Percentiles rank a stretch among this genome's conserved stretches.
Evolutionary conservation across 2,329 filamentous ascomycete species (phyloP).

Genomic region (Cercospora brassicicola): DNA sequence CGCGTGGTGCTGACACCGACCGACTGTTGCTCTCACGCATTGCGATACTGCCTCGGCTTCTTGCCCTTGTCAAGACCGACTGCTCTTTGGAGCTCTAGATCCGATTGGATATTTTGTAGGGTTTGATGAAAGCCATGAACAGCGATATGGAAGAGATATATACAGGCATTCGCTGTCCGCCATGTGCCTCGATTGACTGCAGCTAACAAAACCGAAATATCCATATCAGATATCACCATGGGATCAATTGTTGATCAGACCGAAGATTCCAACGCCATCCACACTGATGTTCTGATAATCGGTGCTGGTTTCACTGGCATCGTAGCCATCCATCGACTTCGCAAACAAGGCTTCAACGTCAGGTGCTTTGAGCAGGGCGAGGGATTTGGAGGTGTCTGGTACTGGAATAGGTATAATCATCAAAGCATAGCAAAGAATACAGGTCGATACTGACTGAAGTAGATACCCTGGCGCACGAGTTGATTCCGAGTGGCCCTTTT

Average conservation of each 20-base stretch:
- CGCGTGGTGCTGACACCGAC: neutral
- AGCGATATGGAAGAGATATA: neutral
- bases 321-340: constrained; percentile 41
- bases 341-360: constrained; percentile 37
- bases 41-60: neutral
- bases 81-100: neutral
- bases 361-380: constrained; percentile 41
- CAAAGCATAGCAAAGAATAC: too few relatives aligned
- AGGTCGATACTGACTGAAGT: neutral
- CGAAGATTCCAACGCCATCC: neutral
- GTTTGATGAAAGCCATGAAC: neutral
- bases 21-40: neutral
- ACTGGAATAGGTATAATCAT: constrained; percentile 39
- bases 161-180: neutral
- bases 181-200: neutral
- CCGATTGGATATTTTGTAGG: neutral
- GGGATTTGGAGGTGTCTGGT: constrained; percentile 43
- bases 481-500: constrained; percentile 50
- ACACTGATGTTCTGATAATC: constrained; percentile 36
- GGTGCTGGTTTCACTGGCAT: constrained; percentile 48
- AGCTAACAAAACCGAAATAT: neutral
- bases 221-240: neutral
- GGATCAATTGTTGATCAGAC: neutral
- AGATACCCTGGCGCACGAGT: constrained; percentile 49
- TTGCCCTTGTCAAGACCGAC: neutral